Conservation (phyloP, 352 stramenopile genomes). For the Pythium phragmitis region DNA sequence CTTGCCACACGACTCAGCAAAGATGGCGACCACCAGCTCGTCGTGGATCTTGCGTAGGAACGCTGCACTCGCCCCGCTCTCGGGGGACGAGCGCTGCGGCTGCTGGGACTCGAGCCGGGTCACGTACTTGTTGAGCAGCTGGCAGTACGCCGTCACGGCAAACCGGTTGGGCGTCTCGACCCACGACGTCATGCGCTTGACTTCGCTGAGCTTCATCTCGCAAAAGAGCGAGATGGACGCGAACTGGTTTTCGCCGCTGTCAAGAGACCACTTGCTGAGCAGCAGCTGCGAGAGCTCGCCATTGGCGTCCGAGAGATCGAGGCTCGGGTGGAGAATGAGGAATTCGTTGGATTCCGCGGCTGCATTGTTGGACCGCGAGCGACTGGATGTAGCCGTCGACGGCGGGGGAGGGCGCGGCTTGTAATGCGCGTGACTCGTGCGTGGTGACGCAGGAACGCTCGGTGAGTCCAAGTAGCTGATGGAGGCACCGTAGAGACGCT, state of each 20-base stretch:
- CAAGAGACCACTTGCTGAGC: conserved; percentile 66
- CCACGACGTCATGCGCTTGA: conserved; percentile 69
- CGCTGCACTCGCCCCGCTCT: conserved; percentile 36
- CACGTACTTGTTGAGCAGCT: conserved; percentile 69
- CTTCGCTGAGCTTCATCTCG: conserved; percentile 80
- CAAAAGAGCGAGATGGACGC: conserved; percentile 70
- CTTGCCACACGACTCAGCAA: conserved; percentile 15
- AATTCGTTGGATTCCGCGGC: conserved; percentile 35
- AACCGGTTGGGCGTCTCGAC: conserved; percentile 76
- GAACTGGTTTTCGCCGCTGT: conserved; percentile 53
- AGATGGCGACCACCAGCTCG: conserved; percentile 56
- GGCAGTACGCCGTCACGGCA: conserved; percentile 65
- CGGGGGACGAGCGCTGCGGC: not conserved
- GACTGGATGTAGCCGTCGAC: not conserved
- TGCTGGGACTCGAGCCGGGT: conserved; percentile 15
- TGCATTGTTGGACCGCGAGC: conserved; percentile 11
- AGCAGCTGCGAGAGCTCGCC: conserved; percentile 59
- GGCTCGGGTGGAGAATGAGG: conserved; percentile 49
- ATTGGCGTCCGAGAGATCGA: conserved; percentile 54
- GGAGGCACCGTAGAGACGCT: conserved; percentile 19
- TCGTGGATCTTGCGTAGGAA: conserved; percentile 56
- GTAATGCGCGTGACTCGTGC: not conserved
- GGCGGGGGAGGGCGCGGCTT: not conserved
- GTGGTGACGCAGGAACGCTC: not conserved
- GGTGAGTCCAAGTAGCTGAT: conserved; percentile 13